Conservation (phyloP, 345 rosid species). For the Firmiana major region DNA sequence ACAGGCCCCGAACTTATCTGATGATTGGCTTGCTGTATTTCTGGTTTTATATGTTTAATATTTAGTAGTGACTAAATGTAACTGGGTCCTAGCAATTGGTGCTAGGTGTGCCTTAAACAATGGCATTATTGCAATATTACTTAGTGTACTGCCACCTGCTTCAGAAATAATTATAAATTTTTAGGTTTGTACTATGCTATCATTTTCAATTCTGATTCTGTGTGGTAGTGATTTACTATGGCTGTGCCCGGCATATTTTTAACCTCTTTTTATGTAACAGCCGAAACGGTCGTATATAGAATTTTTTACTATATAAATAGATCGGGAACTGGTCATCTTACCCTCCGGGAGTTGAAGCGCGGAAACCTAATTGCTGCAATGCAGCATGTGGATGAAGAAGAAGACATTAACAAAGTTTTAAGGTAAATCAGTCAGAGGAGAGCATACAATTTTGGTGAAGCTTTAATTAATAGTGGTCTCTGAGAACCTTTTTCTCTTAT, state of each 20-base stretch:
- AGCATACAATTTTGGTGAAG: not conserved
- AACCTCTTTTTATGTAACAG: slow-evolving; percentile 36
- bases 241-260: not conserved
- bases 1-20: not conserved
- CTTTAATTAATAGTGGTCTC: not conserved
- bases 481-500: not conserved
- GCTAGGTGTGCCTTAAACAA: not conserved
- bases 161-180: not conserved
- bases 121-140: not conserved
- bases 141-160: not conserved
- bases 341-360: slow-evolving; percentile 85
- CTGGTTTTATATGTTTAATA: not conserved
- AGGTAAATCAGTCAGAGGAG: slow-evolving; percentile 41
- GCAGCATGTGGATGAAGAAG: slow-evolving; percentile 91
- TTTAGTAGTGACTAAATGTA: not conserved
- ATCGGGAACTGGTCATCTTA: slow-evolving; percentile 80
- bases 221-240: not conserved
- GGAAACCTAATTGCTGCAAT: slow-evolving; percentile 83
- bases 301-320: slow-evolving; percentile 87
- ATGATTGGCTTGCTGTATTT: not conserved
- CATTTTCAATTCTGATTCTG: not conserved
- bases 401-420: slow-evolving; percentile 83
- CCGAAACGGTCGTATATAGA: slow-evolving; percentile 95
- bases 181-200: not conserved
- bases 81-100: not conserved